phyloP scores from a whole-genome alignment of 2,329 filamentous ascomycete species.

The Fonsecaea pugnacius region DNA sequence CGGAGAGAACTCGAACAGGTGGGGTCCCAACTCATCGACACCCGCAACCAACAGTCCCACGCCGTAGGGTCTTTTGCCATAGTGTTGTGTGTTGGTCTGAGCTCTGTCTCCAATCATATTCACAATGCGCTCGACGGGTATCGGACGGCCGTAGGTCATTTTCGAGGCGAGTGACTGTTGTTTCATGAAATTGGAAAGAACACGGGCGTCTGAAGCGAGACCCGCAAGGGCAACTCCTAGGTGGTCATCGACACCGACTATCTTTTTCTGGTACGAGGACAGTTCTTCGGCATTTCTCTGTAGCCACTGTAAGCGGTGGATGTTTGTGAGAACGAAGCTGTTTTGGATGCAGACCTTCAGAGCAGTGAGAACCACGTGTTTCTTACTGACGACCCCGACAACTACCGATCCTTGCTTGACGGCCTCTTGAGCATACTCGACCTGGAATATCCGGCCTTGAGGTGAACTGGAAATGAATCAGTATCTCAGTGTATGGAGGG shows the following conservation, averaged over 20 bases:
- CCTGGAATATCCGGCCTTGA: slow-evolving; percentile 98
- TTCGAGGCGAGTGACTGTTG: slow-evolving; percentile 95
- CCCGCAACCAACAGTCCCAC: slow-evolving; percentile 91
- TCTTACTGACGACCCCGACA: slow-evolving; percentile 96
- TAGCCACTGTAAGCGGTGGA: slow-evolving; percentile 23
- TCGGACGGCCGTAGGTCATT: slow-evolving; percentile 92
- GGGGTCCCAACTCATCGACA: slow-evolving; percentile 89
- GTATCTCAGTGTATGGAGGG: slow-evolving; percentile 8
- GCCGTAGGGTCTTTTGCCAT: slow-evolving; percentile 94
- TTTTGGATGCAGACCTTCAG: slow-evolving; percentile 72
- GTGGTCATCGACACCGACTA: slow-evolving; percentile 95
- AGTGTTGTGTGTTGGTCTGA: slow-evolving; percentile 96
- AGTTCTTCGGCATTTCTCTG: slow-evolving; percentile 99
- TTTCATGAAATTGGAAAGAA: slow-evolving; percentile 99
- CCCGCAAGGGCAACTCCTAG: slow-evolving; percentile 94
- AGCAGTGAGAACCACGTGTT: slow-evolving; percentile 91
- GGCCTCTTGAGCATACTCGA: slow-evolving; percentile 97
- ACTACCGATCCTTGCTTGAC: slow-evolving; percentile 99
- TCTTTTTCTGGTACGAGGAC: slow-evolving; percentile 99
- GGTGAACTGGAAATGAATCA: slow-evolving; percentile 71
- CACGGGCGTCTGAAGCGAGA: slow-evolving; percentile 94
- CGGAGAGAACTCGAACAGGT: slow-evolving; percentile 98
- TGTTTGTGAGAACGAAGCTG: slow-evolving; percentile 26
- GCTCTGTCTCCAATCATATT: slow-evolving; percentile 93
- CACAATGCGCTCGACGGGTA: slow-evolving; percentile 87